These are phyloP conservation scores for Moesziomyces sp. DNA, from an alignment of 1,284 basidiomycete species.

Conservation along the genomic window DNA sequence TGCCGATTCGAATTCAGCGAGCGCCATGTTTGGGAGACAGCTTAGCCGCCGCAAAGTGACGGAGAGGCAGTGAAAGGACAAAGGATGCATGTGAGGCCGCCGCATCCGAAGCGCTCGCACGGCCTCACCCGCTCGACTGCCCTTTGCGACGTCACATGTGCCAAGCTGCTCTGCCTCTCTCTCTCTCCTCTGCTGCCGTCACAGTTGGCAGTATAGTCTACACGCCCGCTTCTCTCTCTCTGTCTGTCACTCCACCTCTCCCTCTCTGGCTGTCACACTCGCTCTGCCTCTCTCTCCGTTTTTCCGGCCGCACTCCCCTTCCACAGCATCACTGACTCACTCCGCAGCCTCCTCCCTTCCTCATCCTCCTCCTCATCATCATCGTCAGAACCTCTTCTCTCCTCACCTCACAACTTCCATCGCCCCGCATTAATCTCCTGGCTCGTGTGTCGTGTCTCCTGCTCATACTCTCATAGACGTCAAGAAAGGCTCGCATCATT, in stretches of 20 bases:
- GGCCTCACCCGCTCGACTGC: no score
- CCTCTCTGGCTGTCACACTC: conserved; percentile 70
- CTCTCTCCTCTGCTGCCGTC: neutral
- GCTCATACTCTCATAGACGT: neutral
- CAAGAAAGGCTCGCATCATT: no score
- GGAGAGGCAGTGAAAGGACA: no score
- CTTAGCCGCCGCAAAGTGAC: no score
- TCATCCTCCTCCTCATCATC: neutral
- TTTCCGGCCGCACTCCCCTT: conserved; percentile 1
- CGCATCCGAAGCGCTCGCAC: no score
- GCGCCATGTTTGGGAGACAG: neutral
- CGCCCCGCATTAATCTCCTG: neutral
- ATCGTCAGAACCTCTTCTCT: neutral
- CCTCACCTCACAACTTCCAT: neutral
- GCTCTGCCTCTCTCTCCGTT: conserved; percentile 1
- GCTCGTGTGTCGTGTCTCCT: neutral
- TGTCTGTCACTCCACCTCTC: conserved; percentile 2
- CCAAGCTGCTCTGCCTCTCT: neutral
- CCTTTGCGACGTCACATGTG: conserved; percentile 9
- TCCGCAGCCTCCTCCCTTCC: no score
- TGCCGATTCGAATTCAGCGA: no score
- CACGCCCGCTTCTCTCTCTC: no score
- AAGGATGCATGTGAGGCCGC: no score
- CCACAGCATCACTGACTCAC: neutral
- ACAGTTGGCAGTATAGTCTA: conserved; percentile 1